Evolutionary conservation across 1,284 basidiomycete genomes (phyloP).

Genomic region (Cronartium ribicola): DNA sequence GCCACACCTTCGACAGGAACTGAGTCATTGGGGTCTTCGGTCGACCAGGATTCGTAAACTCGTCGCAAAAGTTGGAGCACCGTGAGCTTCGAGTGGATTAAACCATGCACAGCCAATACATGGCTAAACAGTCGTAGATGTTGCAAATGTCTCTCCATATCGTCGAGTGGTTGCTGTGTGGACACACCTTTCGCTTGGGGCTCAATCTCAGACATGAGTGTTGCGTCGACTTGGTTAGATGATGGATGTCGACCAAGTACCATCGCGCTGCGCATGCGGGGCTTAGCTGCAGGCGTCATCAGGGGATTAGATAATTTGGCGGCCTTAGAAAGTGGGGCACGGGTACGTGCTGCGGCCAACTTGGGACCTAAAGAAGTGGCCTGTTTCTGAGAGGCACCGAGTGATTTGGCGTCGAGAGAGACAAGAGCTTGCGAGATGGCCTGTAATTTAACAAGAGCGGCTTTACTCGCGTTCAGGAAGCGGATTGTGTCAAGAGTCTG

Average conservation of each 20-base stretch:
- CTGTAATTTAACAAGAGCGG: conserved; percentile 15
- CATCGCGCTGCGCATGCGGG: not conserved
- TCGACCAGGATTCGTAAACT: not conserved
- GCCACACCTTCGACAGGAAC: not conserved
- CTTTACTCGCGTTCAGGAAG: conserved; percentile 20
- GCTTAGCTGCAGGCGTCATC: not conserved
- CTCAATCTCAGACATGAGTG: not conserved
- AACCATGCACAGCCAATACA: conserved; percentile 28
- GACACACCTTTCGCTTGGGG: not conserved
- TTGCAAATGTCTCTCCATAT: conserved; percentile 26
- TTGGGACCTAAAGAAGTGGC: not conserved
- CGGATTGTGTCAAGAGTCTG: conserved; percentile 2
- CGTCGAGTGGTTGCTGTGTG: conserved; percentile 14
- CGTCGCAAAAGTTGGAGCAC: conserved; percentile 16
- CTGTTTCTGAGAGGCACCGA: not conserved
- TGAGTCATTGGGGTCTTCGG: not conserved
- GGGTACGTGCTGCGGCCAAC: not conserved
- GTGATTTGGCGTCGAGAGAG: not conserved
- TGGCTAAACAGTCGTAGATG: conserved; percentile 31
- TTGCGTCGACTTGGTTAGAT: not conserved
- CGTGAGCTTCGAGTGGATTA: conserved; percentile 20
- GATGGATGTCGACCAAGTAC: not conserved
- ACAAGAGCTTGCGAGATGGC: conserved; percentile 13
- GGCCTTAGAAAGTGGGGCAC: not conserved
- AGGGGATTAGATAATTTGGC: not conserved